Evolutionary conservation across 1,139 yeast genomes (phyloP), one percentile per base, ranked within the genome.

Genomic region (Candida dubliniensis): DNA sequence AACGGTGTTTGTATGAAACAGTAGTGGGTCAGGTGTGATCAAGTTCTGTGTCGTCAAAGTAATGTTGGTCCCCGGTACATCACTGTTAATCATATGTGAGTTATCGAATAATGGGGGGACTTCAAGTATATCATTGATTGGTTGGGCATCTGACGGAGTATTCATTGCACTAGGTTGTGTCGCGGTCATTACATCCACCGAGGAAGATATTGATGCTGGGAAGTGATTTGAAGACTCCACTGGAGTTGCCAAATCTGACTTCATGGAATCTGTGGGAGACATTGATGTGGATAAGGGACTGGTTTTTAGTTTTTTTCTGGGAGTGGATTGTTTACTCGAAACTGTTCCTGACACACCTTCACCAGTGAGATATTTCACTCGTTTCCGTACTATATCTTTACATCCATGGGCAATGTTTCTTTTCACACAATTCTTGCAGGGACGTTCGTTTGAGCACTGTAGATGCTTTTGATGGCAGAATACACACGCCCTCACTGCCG

Each of bases 381-480:
- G 63, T 57, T 81, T 82, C 36, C 90, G 63, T 34, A 72, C 73
- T n/a, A 81, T 79, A 57, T 84, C 87, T 32, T 62, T 66, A 60
- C 93, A 85, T 12, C 68, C 57, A 45, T 71, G 73, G 1, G 69
- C 78, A n/a, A 79, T 59, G 29, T 80, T 77, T 45, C 90, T 61
- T 57, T 83, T 84, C 33, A 74, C 59, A 61, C 93, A 85, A 58
- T 85, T 85, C 51, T 73, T 75, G 56, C 91, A 85, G 0, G 93
- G 91, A 45, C 93, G 53, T 47, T 71, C 72, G 50, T 72, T 64
- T 24, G 71, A 64, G 58, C 91, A 85, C 53, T 84, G 91, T 23
- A 85, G 67, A 55, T 84, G 93, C 51, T 85, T 85, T 31, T 72
- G 66, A 57, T 84, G 89, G 58, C 91, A 85, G 57, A 84, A 82